phyloP scores from a whole-genome alignment of 768 basidiomycete genomes.

The Lentinula raphanica region DNA sequence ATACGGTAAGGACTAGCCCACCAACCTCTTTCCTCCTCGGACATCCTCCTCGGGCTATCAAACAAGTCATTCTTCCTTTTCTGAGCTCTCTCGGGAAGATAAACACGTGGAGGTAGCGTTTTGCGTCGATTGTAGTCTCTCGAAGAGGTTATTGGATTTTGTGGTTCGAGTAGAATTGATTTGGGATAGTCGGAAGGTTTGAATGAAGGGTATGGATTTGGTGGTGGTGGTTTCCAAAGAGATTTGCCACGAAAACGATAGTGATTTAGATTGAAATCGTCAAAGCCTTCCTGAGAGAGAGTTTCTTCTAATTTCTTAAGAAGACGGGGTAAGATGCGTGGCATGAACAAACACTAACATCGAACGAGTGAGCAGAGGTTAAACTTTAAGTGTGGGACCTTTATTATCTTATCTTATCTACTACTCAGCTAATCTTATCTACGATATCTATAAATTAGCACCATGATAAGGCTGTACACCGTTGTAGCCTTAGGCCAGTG shows the following conservation, averaged over 20 bases:
- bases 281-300: neutral
- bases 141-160: constrained; percentile 52
- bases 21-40: constrained; percentile 54
- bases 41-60: constrained; percentile 54
- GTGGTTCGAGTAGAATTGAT: constrained; percentile 58
- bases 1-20: constrained; percentile 76
- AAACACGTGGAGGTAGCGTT: constrained; percentile 43
- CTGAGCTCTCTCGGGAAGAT: constrained; percentile 22
- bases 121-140: constrained; percentile 52
- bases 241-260: constrained; percentile 22
- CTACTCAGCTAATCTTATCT: no score
- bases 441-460: no score
- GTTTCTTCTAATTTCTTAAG: neutral
- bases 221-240: constrained; percentile 24
- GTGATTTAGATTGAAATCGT: constrained; percentile 10
- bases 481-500: no score
- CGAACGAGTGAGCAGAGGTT: neutral
- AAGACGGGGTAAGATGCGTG: constrained; percentile 8
- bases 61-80: constrained; percentile 12
- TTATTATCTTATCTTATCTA: neutral
- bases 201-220: constrained; percentile 39
- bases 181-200: constrained; percentile 38
- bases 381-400: no score
- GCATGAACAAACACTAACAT: constrained; percentile 1
- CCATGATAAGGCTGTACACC: no score